A percentile compares a stretch with the other conserved stretches of the same genome.
Evolutionary conservation across 257 asterid genomes (phyloP).

Genomic region (Solanum sejunctum): DNA sequence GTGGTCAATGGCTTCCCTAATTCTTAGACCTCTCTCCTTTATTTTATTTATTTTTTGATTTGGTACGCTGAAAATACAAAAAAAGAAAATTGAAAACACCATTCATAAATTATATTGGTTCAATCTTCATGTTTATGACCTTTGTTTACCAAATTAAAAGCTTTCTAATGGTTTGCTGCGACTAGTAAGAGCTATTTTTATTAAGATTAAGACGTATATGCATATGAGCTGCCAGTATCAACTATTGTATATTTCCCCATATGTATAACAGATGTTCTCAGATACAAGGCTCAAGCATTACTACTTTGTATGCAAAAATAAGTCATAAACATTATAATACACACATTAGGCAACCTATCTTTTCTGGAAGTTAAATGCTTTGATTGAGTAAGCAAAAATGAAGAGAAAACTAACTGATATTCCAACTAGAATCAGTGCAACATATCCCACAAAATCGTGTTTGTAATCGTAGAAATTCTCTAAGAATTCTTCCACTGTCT

Average conservation of each 20-base stretch:
- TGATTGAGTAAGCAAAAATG: conserved; percentile 54
- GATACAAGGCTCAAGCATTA: background rate
- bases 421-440: conserved; percentile 37
- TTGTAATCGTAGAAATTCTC: conserved; percentile 35
- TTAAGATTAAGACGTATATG: too few species aligned
- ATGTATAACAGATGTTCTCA: background rate
- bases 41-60: too few species aligned
- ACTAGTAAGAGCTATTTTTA: too few species aligned
- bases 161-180: background rate
- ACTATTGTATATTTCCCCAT: background rate
- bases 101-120: too few species aligned
- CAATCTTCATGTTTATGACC: background rate
- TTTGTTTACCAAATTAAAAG: background rate
- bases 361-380: conserved; percentile 54
- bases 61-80: too few species aligned
- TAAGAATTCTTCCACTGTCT: conserved; percentile 45
- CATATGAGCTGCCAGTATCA: too few species aligned
- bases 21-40: background rate
- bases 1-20: background rate
- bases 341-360: conserved; percentile 11
- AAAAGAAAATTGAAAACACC: background rate
- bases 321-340: too few species aligned
- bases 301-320: background rate
- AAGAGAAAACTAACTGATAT: conserved; percentile 37
- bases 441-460: conserved; percentile 52